These are phyloP conservation scores for Macadamia integrifolia DNA, from an alignment of 164 flowering plant species.

Conservation along the genomic window DNA sequence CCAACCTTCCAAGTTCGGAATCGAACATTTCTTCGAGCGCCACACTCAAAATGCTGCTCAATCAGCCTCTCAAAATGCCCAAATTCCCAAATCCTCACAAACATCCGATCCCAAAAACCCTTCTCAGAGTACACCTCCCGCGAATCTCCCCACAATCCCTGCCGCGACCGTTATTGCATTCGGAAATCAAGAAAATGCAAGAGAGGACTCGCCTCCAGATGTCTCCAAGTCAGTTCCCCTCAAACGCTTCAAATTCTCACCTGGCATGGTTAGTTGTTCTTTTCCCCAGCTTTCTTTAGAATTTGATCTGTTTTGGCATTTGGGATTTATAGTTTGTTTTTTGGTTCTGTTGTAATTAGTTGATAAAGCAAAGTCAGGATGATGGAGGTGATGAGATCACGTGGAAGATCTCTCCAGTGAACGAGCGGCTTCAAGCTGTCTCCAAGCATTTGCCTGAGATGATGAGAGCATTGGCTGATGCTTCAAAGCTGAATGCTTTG, in stretches of 20 bases:
- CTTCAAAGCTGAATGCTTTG: slow-evolving; percentile 50
- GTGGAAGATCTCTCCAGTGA: slow-evolving; percentile 93
- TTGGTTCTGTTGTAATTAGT: slow-evolving; percentile 24
- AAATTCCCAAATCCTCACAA: slow-evolving; percentile 9
- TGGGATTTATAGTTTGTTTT: neutral
- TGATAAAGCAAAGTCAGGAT: slow-evolving; percentile 92
- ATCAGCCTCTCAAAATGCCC: slow-evolving; percentile 21
- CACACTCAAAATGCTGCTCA: slow-evolving; percentile 51
- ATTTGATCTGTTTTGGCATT: neutral
- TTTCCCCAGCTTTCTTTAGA: neutral
- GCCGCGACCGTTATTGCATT: neutral
- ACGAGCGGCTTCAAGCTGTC: slow-evolving; percentile 68
- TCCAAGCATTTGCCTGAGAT: slow-evolving; percentile 52
- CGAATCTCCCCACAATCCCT: slow-evolving; percentile 5
- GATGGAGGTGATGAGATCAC: slow-evolving; percentile 90
- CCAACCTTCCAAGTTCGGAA: slow-evolving; percentile 79
- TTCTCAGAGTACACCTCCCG: slow-evolving; percentile 30
- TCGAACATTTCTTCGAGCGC: slow-evolving; percentile 90
- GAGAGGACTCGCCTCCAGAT: slow-evolving; percentile 48
- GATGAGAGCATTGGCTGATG: slow-evolving; percentile 49
- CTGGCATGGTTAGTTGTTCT: slow-evolving; percentile 61
- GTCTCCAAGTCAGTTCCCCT: slow-evolving; percentile 34
- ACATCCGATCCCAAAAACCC: slow-evolving; percentile 7
- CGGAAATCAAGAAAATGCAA: slow-evolving; percentile 16
- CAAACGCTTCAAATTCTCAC: slow-evolving; percentile 86